Base-by-base conservation (phyloP, 768 basidiomycete species). In the Crucibulum laeve region DNA sequence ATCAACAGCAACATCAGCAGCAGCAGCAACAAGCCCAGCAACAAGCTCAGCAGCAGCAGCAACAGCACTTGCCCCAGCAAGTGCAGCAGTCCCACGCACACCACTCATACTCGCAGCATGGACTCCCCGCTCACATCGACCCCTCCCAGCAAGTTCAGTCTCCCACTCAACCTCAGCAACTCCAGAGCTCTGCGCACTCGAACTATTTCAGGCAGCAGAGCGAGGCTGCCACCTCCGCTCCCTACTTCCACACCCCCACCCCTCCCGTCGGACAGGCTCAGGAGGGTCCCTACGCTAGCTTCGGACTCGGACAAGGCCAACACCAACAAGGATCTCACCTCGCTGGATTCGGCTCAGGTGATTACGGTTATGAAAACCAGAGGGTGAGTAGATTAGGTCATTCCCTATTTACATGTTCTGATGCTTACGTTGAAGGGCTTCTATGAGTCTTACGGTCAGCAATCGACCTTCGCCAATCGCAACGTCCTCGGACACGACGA, bases 241-340 rank as follows among this genome's bases (percentile, higher is more conserved):
- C 82, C 4, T 89, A 87, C 61, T 87, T 86, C 73, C 84, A 90
- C 55, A 72, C 83, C 0, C 78, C 84, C 5, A 90, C 88, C 2
- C 88, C 87, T 17, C 86, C 87, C 44, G 80, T 77, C 21, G 59
- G 62, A 3, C 83, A 82, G 53, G 65, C 68, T 14, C 86, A 87
- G 45, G 74, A 81, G 39, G 81, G 68, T 43, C 68, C 78, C 4
- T 85, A 85, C 52, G 73, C 79, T 32, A 64, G 79, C 1, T 87
- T 88, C 53, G 80, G 83, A 60, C 71, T 79, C 6, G 63, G 55
- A 4, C 79, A 82, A 49, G 74, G 71, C 39, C 76, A 79, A 40
- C 82, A 82, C 42, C 78, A 81, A 47, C 81, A 84, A 52, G 74
- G 60, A 11, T 78, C 79, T 23, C 73, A 76, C 49, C 62, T 74